A percentile compares a stretch with the other conserved stretches of the same genome.
These are phyloP conservation scores for Clonostachys byssicola DNA, from an alignment of 2,329 filamentous ascomycete genomes.

Conservation along the genomic window DNA sequence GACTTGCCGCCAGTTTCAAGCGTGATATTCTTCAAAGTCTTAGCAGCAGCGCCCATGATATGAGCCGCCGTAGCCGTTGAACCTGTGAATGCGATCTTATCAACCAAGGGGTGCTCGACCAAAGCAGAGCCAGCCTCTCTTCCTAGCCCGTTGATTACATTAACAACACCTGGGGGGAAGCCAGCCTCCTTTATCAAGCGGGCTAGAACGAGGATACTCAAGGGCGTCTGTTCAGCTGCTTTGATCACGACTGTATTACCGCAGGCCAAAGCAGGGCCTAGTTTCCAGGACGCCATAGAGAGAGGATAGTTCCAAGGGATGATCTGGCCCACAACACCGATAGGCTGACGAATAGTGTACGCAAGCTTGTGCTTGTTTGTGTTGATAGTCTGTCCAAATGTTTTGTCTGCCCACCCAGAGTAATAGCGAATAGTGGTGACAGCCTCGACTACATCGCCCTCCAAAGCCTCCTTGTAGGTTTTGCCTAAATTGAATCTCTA, in stretches of 20 bases:
- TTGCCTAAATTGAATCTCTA: too few relatives aligned
- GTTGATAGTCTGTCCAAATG: conserved; percentile 56
- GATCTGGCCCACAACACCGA: conserved; percentile 74
- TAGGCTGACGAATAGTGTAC: conserved; percentile 74
- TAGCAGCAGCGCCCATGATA: conserved; percentile 72
- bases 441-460: conserved; percentile 63
- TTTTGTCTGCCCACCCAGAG: conserved; percentile 88
- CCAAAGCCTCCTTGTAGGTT: conserved; percentile 55
- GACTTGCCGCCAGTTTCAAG: conserved; percentile 68
- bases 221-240: conserved; percentile 69
- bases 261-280: conserved; percentile 63
- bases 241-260: conserved; percentile 69
- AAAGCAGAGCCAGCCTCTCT: conserved; percentile 70
- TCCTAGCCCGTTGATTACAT: conserved; percentile 71
- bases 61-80: conserved; percentile 64
- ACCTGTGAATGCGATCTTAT: conserved; percentile 77
- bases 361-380: conserved; percentile 74
- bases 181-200: conserved; percentile 66
- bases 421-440: conserved; percentile 68
- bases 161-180: conserved; percentile 69
- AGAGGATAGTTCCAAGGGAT: conserved; percentile 83
- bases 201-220: conserved; percentile 59
- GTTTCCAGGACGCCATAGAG: conserved; percentile 75
- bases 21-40: conserved; percentile 73
- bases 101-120: conserved; percentile 67